Evolutionary conservation across 2,329 filamentous ascomycete species (phyloP), one percentile per base, ranked within the genome.

Genomic region (Sporothrix sp.): DNA sequence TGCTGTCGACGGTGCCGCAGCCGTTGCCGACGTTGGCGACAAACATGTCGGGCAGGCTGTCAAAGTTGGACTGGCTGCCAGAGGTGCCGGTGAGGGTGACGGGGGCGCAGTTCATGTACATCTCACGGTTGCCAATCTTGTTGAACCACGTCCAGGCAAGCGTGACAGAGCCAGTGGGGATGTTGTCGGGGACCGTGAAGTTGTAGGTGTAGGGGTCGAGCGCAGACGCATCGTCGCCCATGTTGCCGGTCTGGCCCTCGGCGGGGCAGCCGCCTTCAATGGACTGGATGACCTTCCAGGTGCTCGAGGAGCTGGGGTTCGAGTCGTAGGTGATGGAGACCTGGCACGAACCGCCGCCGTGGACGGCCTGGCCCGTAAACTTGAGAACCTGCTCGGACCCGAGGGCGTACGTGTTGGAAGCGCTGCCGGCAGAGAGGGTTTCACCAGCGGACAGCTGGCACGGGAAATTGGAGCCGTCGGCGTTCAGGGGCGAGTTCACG

Each of bases 71-170:
- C 51, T 79, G 60, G 38, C 66, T 65, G 48, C 76, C 76, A 0
- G 51, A 47, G 23, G 55, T 57, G 8, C 78, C 78, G 0, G 78
- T 78, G 21, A 97, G 73, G 0, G 73, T 76, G 43, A 95, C 66
- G 0, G 87, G 80, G 0, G 85, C 87, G 59, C 91, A 98, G 75
- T 95, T 94, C 89, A 95, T 95, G 75, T 97, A 96, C 76, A 95
- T 88, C 64, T 97, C 93, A 1, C 90, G 83, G 71, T 95, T 95
- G 3, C 93, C 93, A 9, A 95, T 62, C 53, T 84, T 85, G 72
- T 97, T 97, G 68, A 95, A 81, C 93, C 93, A 97, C 1, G 88
- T 88, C 89, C 90, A 97, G 0, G 87, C 87, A 5, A 97, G 73
- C 0, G 82, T 86, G 23, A 85, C 90, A 36, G 89, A 76, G 4